These are phyloP conservation scores for Coemansia sp. DNA, from an alignment of 192 early-diverging fungal genomes.

Conservation along the genomic window DNA sequence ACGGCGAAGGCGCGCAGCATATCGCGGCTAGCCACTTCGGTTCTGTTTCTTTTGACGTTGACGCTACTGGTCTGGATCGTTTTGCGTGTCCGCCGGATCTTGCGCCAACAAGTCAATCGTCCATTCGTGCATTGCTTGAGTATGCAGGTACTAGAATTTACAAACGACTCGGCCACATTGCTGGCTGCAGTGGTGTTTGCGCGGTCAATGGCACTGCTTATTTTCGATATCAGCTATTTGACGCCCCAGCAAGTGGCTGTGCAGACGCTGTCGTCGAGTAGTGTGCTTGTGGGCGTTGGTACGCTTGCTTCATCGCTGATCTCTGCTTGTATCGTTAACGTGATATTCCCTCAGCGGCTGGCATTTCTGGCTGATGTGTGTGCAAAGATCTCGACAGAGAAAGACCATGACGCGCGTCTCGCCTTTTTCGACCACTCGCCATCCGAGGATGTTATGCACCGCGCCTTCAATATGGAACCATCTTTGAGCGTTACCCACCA, in stretches of 20 bases:
- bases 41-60: slow-evolving; percentile 19
- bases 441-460: not conserved
- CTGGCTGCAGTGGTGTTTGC: slow-evolving; percentile 29
- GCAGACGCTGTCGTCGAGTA: slow-evolving; percentile 25
- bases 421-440: slow-evolving; percentile 30
- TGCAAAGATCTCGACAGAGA: slow-evolving; percentile 19
- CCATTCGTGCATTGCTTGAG: slow-evolving; percentile 31
- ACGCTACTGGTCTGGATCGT: slow-evolving; percentile 23
- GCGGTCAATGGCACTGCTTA: slow-evolving; percentile 30
- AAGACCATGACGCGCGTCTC: slow-evolving; percentile 15
- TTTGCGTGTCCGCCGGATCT: slow-evolving; percentile 13
- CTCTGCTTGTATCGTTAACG: slow-evolving; percentile 17
- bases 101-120: slow-evolving; percentile 22
- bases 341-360: slow-evolving; percentile 30
- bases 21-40: slow-evolving; percentile 27
- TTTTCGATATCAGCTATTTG: slow-evolving; percentile 52
- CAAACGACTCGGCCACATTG: slow-evolving; percentile 18
- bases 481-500: slow-evolving; percentile 23
- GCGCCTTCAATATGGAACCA: not conserved
- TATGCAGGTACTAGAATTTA: slow-evolving; percentile 37
- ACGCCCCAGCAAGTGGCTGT: slow-evolving; percentile 20
- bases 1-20: slow-evolving; percentile 39
- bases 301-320: slow-evolving; percentile 41
- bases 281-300: slow-evolving; percentile 33
- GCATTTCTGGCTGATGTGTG: slow-evolving; percentile 23